Conservation (phyloP, 2,329 filamentous ascomycete genomes). For the Acrodontium crateriforme region DNA sequence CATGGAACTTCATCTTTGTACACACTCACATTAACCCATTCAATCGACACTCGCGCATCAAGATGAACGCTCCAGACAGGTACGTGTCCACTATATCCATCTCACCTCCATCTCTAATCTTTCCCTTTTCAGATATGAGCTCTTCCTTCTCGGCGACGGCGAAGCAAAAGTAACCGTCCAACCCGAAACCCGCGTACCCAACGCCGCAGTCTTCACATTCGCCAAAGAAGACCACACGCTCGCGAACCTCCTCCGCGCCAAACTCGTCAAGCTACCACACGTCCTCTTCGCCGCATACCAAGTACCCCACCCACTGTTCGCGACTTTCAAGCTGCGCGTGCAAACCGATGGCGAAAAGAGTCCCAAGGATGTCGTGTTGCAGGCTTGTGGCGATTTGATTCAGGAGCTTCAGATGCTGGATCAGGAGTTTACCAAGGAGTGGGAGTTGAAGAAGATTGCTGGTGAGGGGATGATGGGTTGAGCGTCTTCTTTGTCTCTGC, state of each 20-base stretch:
- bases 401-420: constrained; percentile 66
- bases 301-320: constrained; percentile 33
- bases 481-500: too few relatives aligned
- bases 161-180: constrained; percentile 91
- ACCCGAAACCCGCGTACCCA: constrained; percentile 80
- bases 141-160: constrained; percentile 73
- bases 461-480: constrained; percentile 14
- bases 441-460: constrained; percentile 72
- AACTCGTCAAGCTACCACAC: constrained; percentile 70
- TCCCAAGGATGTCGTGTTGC: constrained; percentile 76
- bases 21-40: too few relatives aligned
- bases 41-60: too few relatives aligned
- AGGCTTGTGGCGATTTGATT: constrained; percentile 70
- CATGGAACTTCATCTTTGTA: too few relatives aligned
- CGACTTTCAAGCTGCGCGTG: constrained; percentile 57
- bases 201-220: constrained; percentile 88
- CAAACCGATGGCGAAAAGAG: constrained; percentile 82
- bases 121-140: constrained; percentile 58
- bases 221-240: constrained; percentile 76
- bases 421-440: constrained; percentile 85
- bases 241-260: constrained; percentile 74
- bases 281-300: constrained; percentile 91
- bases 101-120: constrained; percentile 14
- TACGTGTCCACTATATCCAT: constrained; percentile 26
- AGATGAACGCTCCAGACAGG: constrained; percentile 43